These are phyloP conservation scores for Hebeloma cylindrosporum DNA, from an alignment of 768 basidiomycete genomes.

Conservation along the genomic window DNA sequence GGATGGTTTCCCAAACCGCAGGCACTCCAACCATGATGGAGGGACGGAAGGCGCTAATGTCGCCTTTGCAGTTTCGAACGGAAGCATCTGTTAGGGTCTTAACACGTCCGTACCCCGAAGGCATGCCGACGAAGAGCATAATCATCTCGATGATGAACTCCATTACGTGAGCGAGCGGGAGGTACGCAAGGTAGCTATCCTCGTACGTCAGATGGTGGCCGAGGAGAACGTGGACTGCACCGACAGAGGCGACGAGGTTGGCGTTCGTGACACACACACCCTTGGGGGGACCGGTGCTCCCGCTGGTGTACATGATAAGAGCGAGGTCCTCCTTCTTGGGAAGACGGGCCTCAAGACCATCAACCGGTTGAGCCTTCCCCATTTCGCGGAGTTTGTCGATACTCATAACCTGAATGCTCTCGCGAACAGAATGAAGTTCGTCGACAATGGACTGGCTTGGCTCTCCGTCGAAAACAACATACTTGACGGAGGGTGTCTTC, in stretches of 20 bases:
- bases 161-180: constrained; percentile 93
- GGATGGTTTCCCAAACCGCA: constrained; percentile 95
- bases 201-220: constrained; percentile 58
- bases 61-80: constrained; percentile 85
- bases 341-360: constrained; percentile 46
- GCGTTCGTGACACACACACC: constrained; percentile 88
- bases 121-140: constrained; percentile 75
- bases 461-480: constrained; percentile 86
- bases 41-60: constrained; percentile 80
- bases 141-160: constrained; percentile 91
- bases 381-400: constrained; percentile 70
- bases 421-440: constrained; percentile 53
- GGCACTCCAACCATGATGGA: constrained; percentile 95
- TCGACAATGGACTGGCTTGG: constrained; percentile 52
- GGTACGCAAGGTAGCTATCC: constrained; percentile 84
- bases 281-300: constrained; percentile 92
- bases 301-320: constrained; percentile 74
- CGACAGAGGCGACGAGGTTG: constrained; percentile 84
- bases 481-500: constrained; percentile 72
- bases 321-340: constrained; percentile 46
- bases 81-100: constrained; percentile 95
- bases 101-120: constrained; percentile 85
- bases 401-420: constrained; percentile 57
- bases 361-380: constrained; percentile 58
- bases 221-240: constrained; percentile 74